Evolutionary conservation across 1,284 basidiomycete genomes (phyloP).

Genomic region (Moesziomyces antarcticus): DNA sequence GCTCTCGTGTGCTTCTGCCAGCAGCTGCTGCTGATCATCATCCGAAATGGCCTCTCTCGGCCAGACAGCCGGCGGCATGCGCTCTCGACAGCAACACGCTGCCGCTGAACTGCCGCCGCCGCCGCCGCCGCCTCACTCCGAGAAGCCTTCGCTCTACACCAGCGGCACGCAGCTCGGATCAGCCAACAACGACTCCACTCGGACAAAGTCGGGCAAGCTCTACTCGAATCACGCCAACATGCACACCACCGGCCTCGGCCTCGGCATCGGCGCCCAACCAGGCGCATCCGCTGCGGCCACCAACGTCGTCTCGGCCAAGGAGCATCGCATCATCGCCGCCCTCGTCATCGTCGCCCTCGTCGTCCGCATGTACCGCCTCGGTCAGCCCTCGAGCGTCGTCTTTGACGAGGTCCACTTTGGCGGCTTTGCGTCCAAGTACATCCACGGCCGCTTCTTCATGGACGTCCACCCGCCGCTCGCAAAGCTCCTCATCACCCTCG

Average conservation of each 20-base stretch:
- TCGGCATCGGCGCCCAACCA: constrained; percentile 45
- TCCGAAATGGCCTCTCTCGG: constrained; percentile 13
- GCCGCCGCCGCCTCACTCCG: background rate
- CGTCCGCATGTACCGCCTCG: constrained; percentile 59
- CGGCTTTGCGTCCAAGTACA: constrained; percentile 80
- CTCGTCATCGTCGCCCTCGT: constrained; percentile 40
- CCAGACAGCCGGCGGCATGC: constrained; percentile 38
- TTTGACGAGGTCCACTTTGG: constrained; percentile 68
- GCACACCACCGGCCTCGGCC: constrained; percentile 42
- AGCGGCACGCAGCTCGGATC: constrained; percentile 1
- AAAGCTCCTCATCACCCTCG: constrained; percentile 91
- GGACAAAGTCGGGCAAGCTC: constrained; percentile 33
- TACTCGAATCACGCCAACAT: constrained; percentile 10
- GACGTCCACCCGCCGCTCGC: constrained; percentile 98
- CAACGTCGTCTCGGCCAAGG: constrained; percentile 21
- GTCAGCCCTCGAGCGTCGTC: constrained; percentile 64
- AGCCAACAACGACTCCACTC: constrained; percentile 30
- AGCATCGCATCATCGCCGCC: constrained; percentile 40
- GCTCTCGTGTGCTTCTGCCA: too few species aligned
- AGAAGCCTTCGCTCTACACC: constrained; percentile 40
- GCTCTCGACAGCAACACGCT: constrained; percentile 40
- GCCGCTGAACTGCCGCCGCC: background rate
- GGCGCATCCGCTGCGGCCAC: constrained; percentile 37
- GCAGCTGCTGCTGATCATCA: too few species aligned
- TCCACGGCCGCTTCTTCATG: constrained; percentile 88